Percentiles rank a stretch among this genome's conserved stretches.
Evolutionary conservation across 768 basidiomycete species (phyloP).

Genomic region (Auriculariales sp.): DNA sequence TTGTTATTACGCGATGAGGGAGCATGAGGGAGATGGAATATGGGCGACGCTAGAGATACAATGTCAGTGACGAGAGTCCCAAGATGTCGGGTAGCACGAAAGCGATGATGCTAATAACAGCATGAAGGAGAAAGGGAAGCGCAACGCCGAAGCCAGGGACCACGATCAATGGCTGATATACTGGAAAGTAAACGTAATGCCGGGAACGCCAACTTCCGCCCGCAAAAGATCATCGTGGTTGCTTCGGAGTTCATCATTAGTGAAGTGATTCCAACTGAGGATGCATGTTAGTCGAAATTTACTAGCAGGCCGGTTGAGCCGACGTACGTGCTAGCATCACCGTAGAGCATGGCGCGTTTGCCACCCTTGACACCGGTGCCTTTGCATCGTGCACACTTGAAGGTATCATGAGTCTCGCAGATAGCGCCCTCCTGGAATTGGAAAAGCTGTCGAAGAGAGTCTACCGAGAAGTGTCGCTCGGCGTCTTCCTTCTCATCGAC

Average conservation of each 20-base stretch:
- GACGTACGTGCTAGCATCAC: slow-evolving; percentile 90
- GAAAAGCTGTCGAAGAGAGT: slow-evolving; percentile 82
- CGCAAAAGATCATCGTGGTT: slow-evolving; percentile 94
- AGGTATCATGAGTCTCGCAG: slow-evolving; percentile 94
- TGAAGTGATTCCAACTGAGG: slow-evolving; percentile 91
- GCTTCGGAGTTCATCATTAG: slow-evolving; percentile 70
- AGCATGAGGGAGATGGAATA: too few species aligned
- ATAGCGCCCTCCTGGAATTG: slow-evolving; percentile 73
- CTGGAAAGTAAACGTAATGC: slow-evolving; percentile 93
- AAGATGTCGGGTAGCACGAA: too few species aligned
- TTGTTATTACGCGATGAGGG: too few species aligned
- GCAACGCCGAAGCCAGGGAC: not conserved
- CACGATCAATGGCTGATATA: slow-evolving; percentile 63
- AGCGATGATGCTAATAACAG: too few species aligned
- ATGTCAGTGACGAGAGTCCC: too few species aligned
- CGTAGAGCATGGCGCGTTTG: slow-evolving; percentile 77
- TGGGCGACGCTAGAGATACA: too few species aligned
- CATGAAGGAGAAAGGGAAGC: not conserved
- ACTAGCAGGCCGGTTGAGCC: not conserved
- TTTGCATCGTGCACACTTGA: slow-evolving; percentile 89
- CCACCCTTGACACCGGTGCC: slow-evolving; percentile 66
- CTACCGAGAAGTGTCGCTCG: slow-evolving; percentile 87
- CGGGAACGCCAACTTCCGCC: slow-evolving; percentile 68
- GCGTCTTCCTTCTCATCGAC: slow-evolving; percentile 95
- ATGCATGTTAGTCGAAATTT: slow-evolving; percentile 1